Percentiles rank a stretch among this genome's conserved stretches.
Conservation (phyloP, 2,329 filamentous ascomycete species). For the Cytospora schulzeri region DNA sequence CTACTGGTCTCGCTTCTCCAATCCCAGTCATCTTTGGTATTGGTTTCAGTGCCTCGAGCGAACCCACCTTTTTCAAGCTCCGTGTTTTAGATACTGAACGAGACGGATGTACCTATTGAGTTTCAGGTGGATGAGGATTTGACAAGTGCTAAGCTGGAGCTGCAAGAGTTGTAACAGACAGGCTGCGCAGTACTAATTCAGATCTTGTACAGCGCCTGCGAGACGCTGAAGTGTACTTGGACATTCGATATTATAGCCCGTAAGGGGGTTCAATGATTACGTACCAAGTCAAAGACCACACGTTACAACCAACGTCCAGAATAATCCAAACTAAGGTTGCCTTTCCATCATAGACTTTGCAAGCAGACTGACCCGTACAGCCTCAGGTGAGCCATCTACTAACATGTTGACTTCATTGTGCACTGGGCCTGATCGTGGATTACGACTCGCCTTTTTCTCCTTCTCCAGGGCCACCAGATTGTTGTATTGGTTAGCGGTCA, state of each 20-base stretch:
- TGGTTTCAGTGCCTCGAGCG: too few species aligned
- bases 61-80: too few species aligned
- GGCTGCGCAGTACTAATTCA: background rate
- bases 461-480: background rate
- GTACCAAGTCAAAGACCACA: background rate
- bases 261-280: background rate
- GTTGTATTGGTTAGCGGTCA: background rate
- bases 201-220: background rate
- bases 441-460: background rate
- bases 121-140: background rate
- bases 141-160: background rate
- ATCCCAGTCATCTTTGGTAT: background rate
- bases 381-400: background rate
- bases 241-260: background rate
- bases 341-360: background rate
- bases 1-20: background rate
- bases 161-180: background rate
- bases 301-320: background rate
- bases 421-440: background rate
- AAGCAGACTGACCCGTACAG: background rate
- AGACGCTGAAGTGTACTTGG: background rate
- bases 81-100: background rate
- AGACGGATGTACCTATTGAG: background rate
- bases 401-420: background rate
- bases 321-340: background rate